phyloP scores from a whole-genome alignment of 2,329 filamentous ascomycete species.

The Polytolypa hystricis region DNA sequence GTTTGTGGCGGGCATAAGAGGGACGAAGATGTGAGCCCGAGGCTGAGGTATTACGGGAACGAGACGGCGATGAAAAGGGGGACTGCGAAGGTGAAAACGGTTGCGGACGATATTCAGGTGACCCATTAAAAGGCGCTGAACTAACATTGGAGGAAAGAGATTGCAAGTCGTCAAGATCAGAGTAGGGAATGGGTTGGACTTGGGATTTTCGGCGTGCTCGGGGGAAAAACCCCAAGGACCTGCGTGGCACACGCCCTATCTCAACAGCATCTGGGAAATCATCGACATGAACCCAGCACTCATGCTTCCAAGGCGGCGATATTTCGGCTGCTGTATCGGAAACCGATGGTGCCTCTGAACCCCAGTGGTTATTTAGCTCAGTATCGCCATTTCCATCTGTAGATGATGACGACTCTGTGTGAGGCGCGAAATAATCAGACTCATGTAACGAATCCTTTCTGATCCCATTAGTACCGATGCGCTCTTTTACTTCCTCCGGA shows the following conservation, averaged over 20 bases:
- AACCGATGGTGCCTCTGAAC: constrained; percentile 5
- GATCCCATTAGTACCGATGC: neutral
- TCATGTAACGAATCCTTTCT: neutral
- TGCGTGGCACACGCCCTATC: constrained; percentile 72
- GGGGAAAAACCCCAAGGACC: constrained; percentile 80
- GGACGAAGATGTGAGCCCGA: constrained; percentile 20
- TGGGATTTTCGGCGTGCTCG: constrained; percentile 76
- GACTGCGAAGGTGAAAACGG: constrained; percentile 23
- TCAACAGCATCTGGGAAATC: constrained; percentile 61
- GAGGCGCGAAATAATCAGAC: neutral
- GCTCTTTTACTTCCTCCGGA: constrained; percentile 15
- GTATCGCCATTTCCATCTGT: neutral
- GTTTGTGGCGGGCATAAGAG: constrained; percentile 26
- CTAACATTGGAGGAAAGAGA: constrained; percentile 37
- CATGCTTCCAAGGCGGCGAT: constrained; percentile 71
- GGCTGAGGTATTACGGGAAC: constrained; percentile 19
- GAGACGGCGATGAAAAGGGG: constrained; percentile 16
- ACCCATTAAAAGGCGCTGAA: constrained; percentile 19
- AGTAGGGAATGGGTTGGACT: constrained; percentile 45
- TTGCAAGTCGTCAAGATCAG: constrained; percentile 40
- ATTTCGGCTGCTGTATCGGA: constrained; percentile 23
- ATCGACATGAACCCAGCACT: constrained; percentile 78
- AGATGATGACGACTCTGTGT: neutral
- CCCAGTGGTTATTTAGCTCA: neutral
- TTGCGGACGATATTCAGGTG: constrained; percentile 18